phyloP scores from a whole-genome alignment of 192 early-diverging fungal genomes.

The Globomyces pollinis-pini region DNA sequence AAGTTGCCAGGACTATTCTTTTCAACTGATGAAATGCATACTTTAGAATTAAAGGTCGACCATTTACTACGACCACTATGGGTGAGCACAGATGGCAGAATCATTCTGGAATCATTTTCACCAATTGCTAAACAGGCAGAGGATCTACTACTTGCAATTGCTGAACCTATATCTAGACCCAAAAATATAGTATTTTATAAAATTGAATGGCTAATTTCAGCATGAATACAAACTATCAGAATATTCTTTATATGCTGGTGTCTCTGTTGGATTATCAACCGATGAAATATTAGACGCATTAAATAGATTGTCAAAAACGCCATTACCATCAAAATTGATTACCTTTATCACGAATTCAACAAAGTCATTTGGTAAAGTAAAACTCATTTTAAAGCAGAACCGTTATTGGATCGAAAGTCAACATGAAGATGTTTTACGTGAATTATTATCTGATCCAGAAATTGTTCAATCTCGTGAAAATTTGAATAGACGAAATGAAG shows the following conservation, averaged over 20 bases:
- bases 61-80: conserved; percentile 83
- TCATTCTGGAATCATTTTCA: conserved; percentile 95
- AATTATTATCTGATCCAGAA: not conserved
- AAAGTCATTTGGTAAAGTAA: conserved; percentile 88
- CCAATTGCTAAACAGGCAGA: conserved; percentile 92
- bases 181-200: conserved; percentile 34
- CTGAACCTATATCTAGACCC: conserved; percentile 74
- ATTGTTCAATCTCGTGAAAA: not conserved
- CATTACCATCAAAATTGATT: conserved; percentile 63
- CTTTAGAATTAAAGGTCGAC: conserved; percentile 87
- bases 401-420: conserved; percentile 88
- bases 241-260: conserved; percentile 95
- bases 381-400: conserved; percentile 92
- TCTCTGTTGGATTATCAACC: conserved; percentile 86
- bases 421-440: conserved; percentile 27
- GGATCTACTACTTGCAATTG: conserved; percentile 85
- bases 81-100: conserved; percentile 74
- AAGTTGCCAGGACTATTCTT: too few species aligned
- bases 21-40: too few species aligned
- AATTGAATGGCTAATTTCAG: too few species aligned
- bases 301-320: conserved; percentile 78
- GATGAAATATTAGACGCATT: conserved; percentile 87
- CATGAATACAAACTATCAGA: conserved; percentile 94
- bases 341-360: conserved; percentile 77
- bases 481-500: not conserved